These are phyloP conservation scores for Skeletonema costatum DNA, from an alignment of 108 stramenopile genomes.

Conservation along the genomic window DNA sequence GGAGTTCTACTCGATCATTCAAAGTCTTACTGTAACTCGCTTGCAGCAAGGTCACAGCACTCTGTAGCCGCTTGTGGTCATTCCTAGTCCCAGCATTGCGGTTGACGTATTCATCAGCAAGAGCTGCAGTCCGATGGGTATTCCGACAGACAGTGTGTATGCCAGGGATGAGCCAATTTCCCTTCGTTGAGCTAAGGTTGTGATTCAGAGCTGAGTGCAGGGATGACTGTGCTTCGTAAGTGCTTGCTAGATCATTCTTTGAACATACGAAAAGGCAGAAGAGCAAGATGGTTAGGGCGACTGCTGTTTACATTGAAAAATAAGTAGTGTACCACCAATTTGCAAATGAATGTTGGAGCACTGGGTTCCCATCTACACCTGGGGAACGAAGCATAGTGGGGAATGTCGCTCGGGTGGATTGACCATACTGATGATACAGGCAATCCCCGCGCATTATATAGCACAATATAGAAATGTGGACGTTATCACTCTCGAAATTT, in stretches of 20 bases:
- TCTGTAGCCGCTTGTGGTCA: conserved; percentile 73
- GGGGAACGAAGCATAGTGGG: conserved; percentile 19
- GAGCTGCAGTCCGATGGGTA: conserved; percentile 65
- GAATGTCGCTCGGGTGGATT: conserved; percentile 51
- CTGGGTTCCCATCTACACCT: conserved; percentile 50
- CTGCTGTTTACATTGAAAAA: not conserved
- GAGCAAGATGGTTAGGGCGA: conserved; percentile 7
- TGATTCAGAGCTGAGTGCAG: conserved; percentile 75
- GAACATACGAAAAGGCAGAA: not conserved
- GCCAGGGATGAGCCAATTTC: conserved; percentile 87
- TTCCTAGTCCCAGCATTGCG: conserved; percentile 37
- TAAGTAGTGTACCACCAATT: not conserved
- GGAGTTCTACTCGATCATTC: conserved; percentile 82
- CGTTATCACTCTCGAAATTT: not conserved
- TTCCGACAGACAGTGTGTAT: conserved; percentile 73
- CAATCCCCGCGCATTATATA: conserved; percentile 42
- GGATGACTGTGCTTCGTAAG: conserved; percentile 65
- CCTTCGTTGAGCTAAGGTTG: conserved; percentile 64
- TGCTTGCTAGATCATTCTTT: conserved; percentile 57
- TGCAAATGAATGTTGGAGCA: conserved; percentile 40
- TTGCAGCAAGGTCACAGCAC: conserved; percentile 76
- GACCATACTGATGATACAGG: conserved; percentile 43
- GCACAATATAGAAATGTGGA: conserved; percentile 18
- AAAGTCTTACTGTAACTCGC: conserved; percentile 81
- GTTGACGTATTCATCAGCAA: conserved; percentile 57